Evolutionary conservation across 2,329 filamentous ascomycete genomes (phyloP).

Genomic region (Cladophialophora exuberans): DNA sequence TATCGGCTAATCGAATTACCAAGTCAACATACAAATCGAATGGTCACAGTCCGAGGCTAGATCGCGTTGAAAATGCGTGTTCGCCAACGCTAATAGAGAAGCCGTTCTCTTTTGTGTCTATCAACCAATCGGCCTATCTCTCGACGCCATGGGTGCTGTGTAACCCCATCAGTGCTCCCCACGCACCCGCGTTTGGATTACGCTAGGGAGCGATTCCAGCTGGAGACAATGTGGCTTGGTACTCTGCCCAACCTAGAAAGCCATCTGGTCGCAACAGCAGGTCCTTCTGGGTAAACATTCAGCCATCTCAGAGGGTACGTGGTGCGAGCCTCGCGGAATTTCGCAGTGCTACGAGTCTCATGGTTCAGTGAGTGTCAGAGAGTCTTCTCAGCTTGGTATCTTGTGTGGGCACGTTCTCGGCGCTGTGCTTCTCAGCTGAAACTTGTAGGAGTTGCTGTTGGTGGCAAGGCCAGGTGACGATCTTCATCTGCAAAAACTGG

Average conservation of each 20-base stretch:
- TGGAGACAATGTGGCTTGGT: background rate
- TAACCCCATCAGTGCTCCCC: background rate
- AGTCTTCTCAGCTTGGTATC: background rate
- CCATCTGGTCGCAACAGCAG: background rate
- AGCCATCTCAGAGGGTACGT: background rate
- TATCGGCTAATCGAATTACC: constrained; percentile 13
- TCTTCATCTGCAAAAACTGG: background rate
- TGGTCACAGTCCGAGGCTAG: constrained; percentile 4
- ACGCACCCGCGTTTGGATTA: background rate
- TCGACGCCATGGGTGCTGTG: background rate
- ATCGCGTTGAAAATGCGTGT: background rate
- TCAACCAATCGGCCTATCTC: constrained; percentile 3
- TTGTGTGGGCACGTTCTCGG: background rate
- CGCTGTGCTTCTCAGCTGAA: too few relatives aligned
- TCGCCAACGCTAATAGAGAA: background rate
- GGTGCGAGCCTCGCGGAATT: background rate
- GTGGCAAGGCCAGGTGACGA: background rate
- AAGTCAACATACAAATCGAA: background rate
- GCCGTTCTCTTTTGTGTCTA: background rate
- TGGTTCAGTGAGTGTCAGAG: background rate
- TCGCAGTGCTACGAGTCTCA: background rate
- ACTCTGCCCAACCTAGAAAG: background rate
- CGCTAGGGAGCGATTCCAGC: constrained; percentile 2
- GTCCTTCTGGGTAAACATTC: background rate
- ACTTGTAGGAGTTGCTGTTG: background rate